These are phyloP conservation scores for Fusarium virguliforme DNA, from an alignment of 2,329 filamentous ascomycete genomes.

Conservation along the genomic window DNA sequence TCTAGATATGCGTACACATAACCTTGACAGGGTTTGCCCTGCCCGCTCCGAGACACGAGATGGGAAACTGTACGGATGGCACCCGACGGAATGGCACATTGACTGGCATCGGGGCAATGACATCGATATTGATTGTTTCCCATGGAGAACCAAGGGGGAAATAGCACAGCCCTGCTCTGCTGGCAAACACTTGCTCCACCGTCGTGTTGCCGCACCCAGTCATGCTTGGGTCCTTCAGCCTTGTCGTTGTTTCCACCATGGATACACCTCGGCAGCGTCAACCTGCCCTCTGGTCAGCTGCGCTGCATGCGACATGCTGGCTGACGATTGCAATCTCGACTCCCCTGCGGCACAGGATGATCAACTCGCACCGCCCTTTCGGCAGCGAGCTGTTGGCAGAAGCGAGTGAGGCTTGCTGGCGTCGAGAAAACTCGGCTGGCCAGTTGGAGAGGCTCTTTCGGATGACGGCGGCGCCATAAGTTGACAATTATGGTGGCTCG, in stretches of 20 bases:
- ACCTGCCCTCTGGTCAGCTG: constrained; percentile 41
- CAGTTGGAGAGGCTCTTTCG: constrained; percentile 27
- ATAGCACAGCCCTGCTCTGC: constrained; percentile 22
- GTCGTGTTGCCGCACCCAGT: constrained; percentile 19
- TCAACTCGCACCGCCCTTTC: constrained; percentile 22
- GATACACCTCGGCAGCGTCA: constrained; percentile 40
- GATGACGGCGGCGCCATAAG: constrained; percentile 23
- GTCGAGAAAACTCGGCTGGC: constrained; percentile 19
- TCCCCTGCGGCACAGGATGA: constrained; percentile 16
- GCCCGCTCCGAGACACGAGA: constrained; percentile 10
- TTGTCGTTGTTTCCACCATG: constrained; percentile 35
- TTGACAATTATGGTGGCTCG: constrained; percentile 45
- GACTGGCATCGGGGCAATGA: constrained; percentile 13
- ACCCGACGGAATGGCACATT: constrained; percentile 25
- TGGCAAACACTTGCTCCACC: constrained; percentile 33
- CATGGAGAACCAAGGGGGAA: neutral
- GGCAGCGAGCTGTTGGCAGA: constrained; percentile 34
- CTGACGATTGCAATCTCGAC: constrained; percentile 43
- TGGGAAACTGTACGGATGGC: constrained; percentile 2
- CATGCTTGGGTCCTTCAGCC: constrained; percentile 38
- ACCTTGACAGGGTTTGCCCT: constrained; percentile 14
- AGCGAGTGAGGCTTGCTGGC: constrained; percentile 35
- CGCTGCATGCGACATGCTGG: constrained; percentile 40
- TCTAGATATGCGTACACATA: constrained; percentile 4
- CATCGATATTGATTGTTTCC: constrained; percentile 39